Percentiles rank a stretch among this genome's conserved stretches.
Evolutionary conservation across 2,329 filamentous ascomycete species (phyloP).

Genomic region (Aspergillus versicolor): DNA sequence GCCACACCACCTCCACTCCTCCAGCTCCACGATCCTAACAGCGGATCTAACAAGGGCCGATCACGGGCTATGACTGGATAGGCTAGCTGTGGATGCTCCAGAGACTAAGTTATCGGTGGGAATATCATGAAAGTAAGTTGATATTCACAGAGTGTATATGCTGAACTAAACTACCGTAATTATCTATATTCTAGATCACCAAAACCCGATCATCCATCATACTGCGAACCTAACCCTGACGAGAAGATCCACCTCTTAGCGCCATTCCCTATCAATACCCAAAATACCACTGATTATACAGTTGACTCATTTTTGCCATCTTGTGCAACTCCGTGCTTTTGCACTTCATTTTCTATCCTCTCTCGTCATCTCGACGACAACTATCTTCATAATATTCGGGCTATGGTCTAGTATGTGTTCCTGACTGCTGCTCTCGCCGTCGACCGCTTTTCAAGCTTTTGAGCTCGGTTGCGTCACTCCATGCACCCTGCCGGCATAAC

Average conservation of each 20-base stretch:
- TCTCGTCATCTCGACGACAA: slow-evolving; percentile 6
- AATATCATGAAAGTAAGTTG: not conserved
- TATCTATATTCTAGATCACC: not conserved
- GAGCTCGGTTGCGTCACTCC: not conserved
- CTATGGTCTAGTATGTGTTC: slow-evolving; percentile 4
- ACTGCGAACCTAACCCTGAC: not conserved
- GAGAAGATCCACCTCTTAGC: not conserved
- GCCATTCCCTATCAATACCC: not conserved
- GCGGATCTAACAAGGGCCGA: not conserved
- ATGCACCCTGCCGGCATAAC: not conserved
- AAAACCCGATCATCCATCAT: not conserved
- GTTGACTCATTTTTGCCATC: not conserved
- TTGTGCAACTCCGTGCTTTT: not conserved
- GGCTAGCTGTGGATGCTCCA: not conserved
- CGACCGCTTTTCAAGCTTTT: not conserved
- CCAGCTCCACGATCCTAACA: not conserved
- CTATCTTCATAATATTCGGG: slow-evolving; percentile 5
- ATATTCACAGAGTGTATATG: not conserved
- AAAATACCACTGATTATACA: not conserved
- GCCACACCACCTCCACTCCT: not conserved
- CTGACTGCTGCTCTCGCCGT: slow-evolving; percentile 2
- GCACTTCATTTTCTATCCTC: not conserved
- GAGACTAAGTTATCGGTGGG: too few relatives aligned
- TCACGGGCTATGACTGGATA: not conserved
- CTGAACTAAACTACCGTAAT: not conserved